Base-by-base conservation (phyloP, 192 early-diverging fungal species). In the Entrophospora sp. region DNA sequence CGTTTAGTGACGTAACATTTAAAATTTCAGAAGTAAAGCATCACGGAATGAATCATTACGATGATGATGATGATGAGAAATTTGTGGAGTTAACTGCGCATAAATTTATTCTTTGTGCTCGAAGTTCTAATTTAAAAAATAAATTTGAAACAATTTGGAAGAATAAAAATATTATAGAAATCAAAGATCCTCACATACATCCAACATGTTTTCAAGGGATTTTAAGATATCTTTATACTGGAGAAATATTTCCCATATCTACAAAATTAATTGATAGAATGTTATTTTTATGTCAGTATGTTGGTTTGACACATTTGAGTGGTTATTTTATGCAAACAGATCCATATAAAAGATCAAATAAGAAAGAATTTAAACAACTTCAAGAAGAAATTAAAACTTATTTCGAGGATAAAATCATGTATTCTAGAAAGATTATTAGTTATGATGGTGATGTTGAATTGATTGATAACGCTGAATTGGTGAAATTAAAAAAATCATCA, bases 151-250 rank as follows among this genome's bases (percentile, higher is more conserved):
- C 48, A 9, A 73, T 64, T 35, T 82, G 64, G 70, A n/a, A n/a
- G 16, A 48, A 36, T 24, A 22, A 24, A 25, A 37, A 27, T 3
- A 30, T 37, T 12, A 63, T 70, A n/a, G 63, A 49, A 48, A 51
- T 81, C 30, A 31, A 53, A 25, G 51, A 61, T 22, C 28, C 32
- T 32, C 45, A 43, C 27, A 68, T 81, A 9, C 55, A 81, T 56
- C 40, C 71, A 31, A 61, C 44, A 53, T 42, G 61, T n/a, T 72
- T 82, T 60, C 52, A 48, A 22, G 74, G 64, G 8, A 48, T 74
- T 9, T 44, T 81, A 27, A 59, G 66, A 32, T 81, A 67, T 56
- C 9, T 78, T 16, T 81, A 81, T 52, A 77, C 77, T 12, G 75
- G 80, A 10, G 71, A 77, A 36, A 27, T 73, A 2, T 37, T 16